phyloP scores from a whole-genome alignment of 495 filamentous ascomycete genomes.

The Cudoniella acicularis region DNA sequence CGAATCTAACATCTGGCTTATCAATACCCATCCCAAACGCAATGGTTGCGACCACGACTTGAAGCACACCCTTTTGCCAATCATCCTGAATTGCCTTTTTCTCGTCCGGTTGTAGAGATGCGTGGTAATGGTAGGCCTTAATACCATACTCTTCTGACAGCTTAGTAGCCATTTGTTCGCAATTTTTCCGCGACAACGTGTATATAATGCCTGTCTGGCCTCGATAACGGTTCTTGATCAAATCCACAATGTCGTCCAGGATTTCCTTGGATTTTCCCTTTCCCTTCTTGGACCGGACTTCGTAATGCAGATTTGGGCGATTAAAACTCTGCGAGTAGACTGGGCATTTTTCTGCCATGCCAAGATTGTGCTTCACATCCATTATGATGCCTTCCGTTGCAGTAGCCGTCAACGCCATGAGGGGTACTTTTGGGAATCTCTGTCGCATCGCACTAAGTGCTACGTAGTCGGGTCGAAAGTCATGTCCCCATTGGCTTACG shows the following conservation, averaged over 20 bases:
- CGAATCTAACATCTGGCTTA: slow-evolving; percentile 91
- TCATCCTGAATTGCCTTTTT: slow-evolving; percentile 65
- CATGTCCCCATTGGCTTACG: slow-evolving; percentile 98
- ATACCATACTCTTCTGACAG: slow-evolving; percentile 59
- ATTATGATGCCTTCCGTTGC: slow-evolving; percentile 88
- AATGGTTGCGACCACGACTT: slow-evolving; percentile 98
- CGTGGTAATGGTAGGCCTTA: slow-evolving; percentile 82
- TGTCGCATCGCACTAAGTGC: slow-evolving; percentile 66
- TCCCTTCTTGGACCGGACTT: slow-evolving; percentile 56
- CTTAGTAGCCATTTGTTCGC: slow-evolving; percentile 72
- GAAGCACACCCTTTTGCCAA: slow-evolving; percentile 75
- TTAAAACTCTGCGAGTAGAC: slow-evolving; percentile 91
- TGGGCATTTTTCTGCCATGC: slow-evolving; percentile 71
- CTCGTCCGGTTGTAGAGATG: slow-evolving; percentile 59
- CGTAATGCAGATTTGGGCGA: slow-evolving; percentile 83
- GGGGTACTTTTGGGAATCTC: slow-evolving; percentile 70
- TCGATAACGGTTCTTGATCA: slow-evolving; percentile 63
- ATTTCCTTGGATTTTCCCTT: slow-evolving; percentile 51
- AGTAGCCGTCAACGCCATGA: slow-evolving; percentile 94
- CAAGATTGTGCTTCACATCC: slow-evolving; percentile 85
- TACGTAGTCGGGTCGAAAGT: slow-evolving; percentile 97
- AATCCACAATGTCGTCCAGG: slow-evolving; percentile 61
- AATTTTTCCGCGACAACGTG: slow-evolving; percentile 78
- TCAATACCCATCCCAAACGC: slow-evolving; percentile 99
- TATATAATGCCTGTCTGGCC: slow-evolving; percentile 91